phyloP scores from a whole-genome alignment of 1,284 basidiomycete species.

The Malassezia obtusa region DNA sequence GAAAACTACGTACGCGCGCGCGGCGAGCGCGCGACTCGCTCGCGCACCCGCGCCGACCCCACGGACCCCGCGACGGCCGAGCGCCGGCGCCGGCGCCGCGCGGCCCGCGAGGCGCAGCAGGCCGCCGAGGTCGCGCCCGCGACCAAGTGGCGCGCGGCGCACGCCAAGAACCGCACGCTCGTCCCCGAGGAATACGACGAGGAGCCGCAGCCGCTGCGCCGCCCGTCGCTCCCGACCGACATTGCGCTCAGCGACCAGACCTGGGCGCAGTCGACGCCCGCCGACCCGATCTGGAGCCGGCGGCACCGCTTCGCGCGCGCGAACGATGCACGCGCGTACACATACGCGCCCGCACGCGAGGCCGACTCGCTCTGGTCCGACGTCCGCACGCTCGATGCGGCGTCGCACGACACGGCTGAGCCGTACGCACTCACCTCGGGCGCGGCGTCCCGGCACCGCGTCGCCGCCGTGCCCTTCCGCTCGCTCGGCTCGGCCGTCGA shows the following conservation, averaged over 20 bases:
- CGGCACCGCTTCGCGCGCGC: background rate
- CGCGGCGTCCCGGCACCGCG: background rate
- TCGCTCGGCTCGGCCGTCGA: slow-evolving; percentile 1
- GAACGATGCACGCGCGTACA: background rate
- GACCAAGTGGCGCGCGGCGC: background rate
- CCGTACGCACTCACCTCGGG: background rate
- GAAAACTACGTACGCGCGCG: background rate
- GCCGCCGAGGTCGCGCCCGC: no score
- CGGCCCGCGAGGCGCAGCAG: background rate
- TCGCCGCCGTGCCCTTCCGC: slow-evolving; percentile 5
- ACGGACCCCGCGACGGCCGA: background rate
- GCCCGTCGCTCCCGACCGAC: background rate
- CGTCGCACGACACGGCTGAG: background rate
- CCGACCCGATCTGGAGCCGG: slow-evolving; percentile 2
- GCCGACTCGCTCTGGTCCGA: slow-evolving; percentile 1
- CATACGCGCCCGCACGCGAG: background rate
- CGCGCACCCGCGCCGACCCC: background rate
- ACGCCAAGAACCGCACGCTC: no score
- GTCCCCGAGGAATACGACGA: no score
- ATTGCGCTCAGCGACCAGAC: background rate
- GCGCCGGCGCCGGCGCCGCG: background rate
- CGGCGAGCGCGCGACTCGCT: background rate
- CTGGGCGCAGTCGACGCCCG: slow-evolving; percentile 4
- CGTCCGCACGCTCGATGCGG: background rate
- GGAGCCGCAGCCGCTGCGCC: background rate